Base-by-base conservation (phyloP, 768 basidiomycete species). In the Tricholoma bakamatsutake region DNA sequence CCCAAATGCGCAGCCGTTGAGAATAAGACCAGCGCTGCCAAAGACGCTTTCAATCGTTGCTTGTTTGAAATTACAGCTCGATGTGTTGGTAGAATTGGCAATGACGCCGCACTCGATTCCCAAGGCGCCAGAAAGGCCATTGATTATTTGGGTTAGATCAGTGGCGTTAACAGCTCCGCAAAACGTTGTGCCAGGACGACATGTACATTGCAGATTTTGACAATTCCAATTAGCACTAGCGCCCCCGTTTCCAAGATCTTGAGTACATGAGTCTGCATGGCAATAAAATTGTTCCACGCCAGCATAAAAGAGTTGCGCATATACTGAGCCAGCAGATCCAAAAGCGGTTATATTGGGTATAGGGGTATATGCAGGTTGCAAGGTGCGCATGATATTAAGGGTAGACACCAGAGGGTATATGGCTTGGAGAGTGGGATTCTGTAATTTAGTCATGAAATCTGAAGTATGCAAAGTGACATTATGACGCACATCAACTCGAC, bases 271-370 rank as follows among this genome's bases (percentile, higher is more conserved):
- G 59, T 82, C 74, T 0, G 92, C 91, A 9, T 71, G 57, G 67
- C 95, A 98, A 67, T 81, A 89, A 72, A 98, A 98, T 64, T 97
- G 93, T 65, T 94, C 90, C 31, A 85, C 81, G 9, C 88, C 85
- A n/a, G 76, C 76, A 67, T 91, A 93, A 68, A 87, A 84, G 5
- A 93, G 72, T 59, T 91, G 88, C 0, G 85, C 85, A 57, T 78
- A 84, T n/a, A 79, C 68, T 7, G 79, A 74, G 10, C 81, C 77
- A 13, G 73, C 68, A 7, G 66, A 33, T 27, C 86, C 87, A 59
- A 84, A 84, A 6, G 82, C 76, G 5, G 84, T 84, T 4, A 75
- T 65, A 55, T 85, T 80, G 5, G 85, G 81, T 50, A 85, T 64
- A 0, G 90, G 91, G 0, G 88, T 83, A n/a, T 86, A 74, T 1